Conservation (phyloP, 176 grass and related monocot species). For the Avena atlantica region DNA sequence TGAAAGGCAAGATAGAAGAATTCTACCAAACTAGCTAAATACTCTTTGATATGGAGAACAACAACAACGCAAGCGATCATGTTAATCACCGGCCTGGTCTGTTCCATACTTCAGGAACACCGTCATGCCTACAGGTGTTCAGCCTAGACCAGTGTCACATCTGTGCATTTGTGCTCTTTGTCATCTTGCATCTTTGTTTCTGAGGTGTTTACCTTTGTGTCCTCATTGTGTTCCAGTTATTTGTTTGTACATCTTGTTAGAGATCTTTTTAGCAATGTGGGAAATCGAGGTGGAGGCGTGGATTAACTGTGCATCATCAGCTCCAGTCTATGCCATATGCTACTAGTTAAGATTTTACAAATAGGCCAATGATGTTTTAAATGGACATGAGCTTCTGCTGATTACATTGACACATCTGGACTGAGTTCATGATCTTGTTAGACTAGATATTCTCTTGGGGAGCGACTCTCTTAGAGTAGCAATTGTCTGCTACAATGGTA, state of each 20-base stretch:
- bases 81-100: not conserved
- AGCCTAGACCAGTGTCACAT: not conserved
- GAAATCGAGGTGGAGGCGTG: not conserved
- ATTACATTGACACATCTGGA: constrained; percentile 30
- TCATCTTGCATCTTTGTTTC: not conserved
- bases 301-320: not conserved
- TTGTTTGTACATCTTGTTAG: constrained; percentile 15
- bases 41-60: not conserved
- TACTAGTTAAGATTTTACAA: constrained; percentile 18
- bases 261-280: not conserved
- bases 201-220: not conserved
- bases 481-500: constrained; percentile 22
- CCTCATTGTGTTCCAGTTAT: not conserved
- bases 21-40: constrained; percentile 7
- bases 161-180: constrained; percentile 11
- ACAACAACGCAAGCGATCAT: not conserved
- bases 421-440: constrained; percentile 11
- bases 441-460: constrained; percentile 14
- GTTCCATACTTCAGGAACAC: not conserved
- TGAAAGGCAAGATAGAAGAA: not conserved
- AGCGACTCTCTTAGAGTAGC: not conserved
- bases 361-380: constrained; percentile 20
- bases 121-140: not conserved
- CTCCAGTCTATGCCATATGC: not conserved
- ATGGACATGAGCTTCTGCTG: constrained; percentile 21